These are phyloP conservation scores for Condylostoma magnum DNA, from an alignment of 169 alveolate genomes.

Conservation along the genomic window DNA sequence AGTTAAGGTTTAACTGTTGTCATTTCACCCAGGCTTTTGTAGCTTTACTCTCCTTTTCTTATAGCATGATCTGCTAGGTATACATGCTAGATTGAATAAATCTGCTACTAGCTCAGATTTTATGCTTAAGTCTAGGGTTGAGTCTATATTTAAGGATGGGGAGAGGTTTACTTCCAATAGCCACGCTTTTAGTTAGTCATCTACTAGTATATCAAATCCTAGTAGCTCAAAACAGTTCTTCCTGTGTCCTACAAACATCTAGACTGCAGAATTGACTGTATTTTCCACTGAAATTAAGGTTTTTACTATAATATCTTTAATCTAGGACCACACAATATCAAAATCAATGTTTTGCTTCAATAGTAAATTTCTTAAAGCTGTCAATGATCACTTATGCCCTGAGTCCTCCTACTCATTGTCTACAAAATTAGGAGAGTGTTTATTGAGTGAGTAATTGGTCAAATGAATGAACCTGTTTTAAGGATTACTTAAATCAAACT, in stretches of 20 bases:
- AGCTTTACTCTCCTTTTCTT: too few species aligned
- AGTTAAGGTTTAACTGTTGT: too few species aligned
- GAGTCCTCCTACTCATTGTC: constrained; percentile 62
- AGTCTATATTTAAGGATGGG: constrained; percentile 82
- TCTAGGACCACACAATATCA: constrained; percentile 18
- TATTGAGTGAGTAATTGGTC: constrained; percentile 73
- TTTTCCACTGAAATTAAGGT: constrained; percentile 28
- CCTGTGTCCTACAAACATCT: constrained; percentile 30
- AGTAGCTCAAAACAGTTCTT: constrained; percentile 50
- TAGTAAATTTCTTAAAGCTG: constrained; percentile 61
- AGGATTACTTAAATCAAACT: constrained; percentile 24
- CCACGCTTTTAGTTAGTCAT: constrained; percentile 78
- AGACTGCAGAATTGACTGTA: not conserved
- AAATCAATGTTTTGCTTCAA: constrained; percentile 57
- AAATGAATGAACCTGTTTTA: constrained; percentile 74
- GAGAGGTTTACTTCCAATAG: constrained; percentile 82
- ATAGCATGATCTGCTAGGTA: not conserved
- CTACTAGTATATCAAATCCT: constrained; percentile 85
- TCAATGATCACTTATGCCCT: constrained; percentile 76
- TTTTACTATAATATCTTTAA: constrained; percentile 30
- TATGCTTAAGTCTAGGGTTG: constrained; percentile 50
- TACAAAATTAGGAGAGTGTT: constrained; percentile 52
- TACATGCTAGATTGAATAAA: constrained; percentile 58
- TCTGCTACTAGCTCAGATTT: constrained; percentile 64
- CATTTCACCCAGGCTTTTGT: too few species aligned